Evolutionary conservation across 495 filamentous ascomycete species (phyloP), one percentile per base, ranked within the genome.

Genomic region (Aspergillus biplanus): DNA sequence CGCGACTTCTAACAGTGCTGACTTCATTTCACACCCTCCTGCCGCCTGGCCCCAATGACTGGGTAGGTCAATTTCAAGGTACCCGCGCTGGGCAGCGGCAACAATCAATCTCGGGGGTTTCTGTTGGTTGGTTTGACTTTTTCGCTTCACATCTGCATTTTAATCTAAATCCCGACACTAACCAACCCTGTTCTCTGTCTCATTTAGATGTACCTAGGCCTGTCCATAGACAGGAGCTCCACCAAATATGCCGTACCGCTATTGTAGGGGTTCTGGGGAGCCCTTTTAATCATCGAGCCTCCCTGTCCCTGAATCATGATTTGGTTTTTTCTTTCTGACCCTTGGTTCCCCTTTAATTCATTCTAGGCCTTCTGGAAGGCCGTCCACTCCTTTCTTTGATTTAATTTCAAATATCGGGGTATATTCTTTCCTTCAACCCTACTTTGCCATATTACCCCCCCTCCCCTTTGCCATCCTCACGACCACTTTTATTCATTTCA

Each of bases 321-420:
- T 53, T 18, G n/a, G 54, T 59, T 65, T 21, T 54, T 54, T 56
- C 62, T 57, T 37, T 56, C 33, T 61, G 54, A 52, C 52, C 64
- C 66, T 64, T 55, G 63, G 57, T 27, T 27, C 57, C 58, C 27
- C 58, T 63, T 27, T 52, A 58, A 58, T 63, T 72, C 65, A 60
- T 66, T 53, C 63, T 62, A 71, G 67, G 78, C 68, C 76, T 78
- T 82, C 77, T 75, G 78, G 80, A 82, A 82, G 76, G 77, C 76
- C 68, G 73, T 82, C 76, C 79, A 68, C 73, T 80, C 76, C 49
- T 79, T 82, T 73, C 37, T 59, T 59, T 46, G 44, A 44, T 59
- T 61, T 65, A 37, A 50, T 50, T 27, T 21, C n/a, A 27, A 50
- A 50, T 18, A 21, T 27, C 60, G 56, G 59, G 61, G 63, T 59